These are phyloP conservation scores for maize (Zea mays) DNA, from an alignment of 176 grass and related monocot species.

Conservation along the genomic window DNA sequence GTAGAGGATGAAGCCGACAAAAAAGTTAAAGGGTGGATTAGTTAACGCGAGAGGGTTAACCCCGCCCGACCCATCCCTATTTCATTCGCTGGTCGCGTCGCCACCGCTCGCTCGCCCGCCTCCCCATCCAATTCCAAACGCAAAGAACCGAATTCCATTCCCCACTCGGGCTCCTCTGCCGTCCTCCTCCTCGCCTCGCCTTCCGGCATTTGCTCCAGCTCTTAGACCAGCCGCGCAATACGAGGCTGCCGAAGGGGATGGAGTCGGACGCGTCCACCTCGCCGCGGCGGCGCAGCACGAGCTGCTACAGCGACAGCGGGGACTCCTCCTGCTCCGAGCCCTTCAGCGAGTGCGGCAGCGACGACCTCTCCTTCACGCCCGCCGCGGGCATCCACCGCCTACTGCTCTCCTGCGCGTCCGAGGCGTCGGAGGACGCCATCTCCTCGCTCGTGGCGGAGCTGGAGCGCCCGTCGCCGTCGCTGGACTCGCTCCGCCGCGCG, in stretches of 20 bases:
- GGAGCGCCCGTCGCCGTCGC: slow-evolving; percentile 39
- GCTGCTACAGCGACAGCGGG: slow-evolving; percentile 75
- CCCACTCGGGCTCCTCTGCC: not conserved
- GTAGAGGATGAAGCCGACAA: not conserved
- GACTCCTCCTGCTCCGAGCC: slow-evolving; percentile 69
- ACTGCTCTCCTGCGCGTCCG: slow-evolving; percentile 56
- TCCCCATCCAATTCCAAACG: slow-evolving; percentile 39
- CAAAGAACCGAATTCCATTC: slow-evolving; percentile 47
- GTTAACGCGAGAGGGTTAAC: slow-evolving; percentile 33
- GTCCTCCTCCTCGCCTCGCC: not conserved
- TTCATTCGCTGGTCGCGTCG: slow-evolving; percentile 22
- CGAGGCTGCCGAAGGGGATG: slow-evolving; percentile 10
- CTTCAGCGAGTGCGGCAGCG: slow-evolving; percentile 84
- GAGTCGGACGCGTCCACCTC: slow-evolving; percentile 56
- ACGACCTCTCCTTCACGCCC: slow-evolving; percentile 50
- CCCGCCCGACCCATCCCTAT: slow-evolving; percentile 17
- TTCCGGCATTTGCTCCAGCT: slow-evolving; percentile 14
- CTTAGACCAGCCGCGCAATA: not conserved
- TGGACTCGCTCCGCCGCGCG: slow-evolving; percentile 61
- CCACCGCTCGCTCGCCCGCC: not conserved
- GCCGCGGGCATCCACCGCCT: slow-evolving; percentile 56
- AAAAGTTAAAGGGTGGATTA: not conserved
- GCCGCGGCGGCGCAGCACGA: slow-evolving; percentile 43
- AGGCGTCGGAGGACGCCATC: slow-evolving; percentile 69
- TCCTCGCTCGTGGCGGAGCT: slow-evolving; percentile 60